phyloP scores from a whole-genome alignment of 75 land plant genomes.

The Picea sitchensis region DNA sequence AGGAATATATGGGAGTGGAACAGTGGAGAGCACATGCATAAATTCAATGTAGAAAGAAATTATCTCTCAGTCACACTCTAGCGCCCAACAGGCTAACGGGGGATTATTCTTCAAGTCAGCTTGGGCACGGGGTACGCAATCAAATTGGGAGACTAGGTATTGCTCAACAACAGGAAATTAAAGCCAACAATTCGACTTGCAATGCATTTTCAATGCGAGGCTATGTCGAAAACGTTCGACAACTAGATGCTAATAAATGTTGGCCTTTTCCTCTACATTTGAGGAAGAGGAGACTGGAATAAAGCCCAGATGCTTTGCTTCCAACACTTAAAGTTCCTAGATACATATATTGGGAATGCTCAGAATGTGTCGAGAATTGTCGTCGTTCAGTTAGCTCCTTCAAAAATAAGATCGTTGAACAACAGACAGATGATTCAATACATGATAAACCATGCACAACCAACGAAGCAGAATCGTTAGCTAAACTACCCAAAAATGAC shows the following conservation, averaged over 20 bases:
- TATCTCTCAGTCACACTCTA: background rate
- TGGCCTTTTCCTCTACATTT: slow-evolving; percentile 6
- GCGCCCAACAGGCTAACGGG: background rate
- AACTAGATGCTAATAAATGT: slow-evolving; percentile 1
- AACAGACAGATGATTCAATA: background rate
- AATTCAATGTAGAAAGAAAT: background rate
- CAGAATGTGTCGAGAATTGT: background rate
- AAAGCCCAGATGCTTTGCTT: background rate
- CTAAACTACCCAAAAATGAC: background rate
- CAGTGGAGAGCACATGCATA: background rate
- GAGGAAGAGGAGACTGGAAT: background rate
- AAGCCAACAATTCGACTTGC: background rate
- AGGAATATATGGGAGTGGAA: background rate
- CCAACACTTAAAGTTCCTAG: slow-evolving; percentile 7
- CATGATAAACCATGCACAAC: background rate
- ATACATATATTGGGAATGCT: slow-evolving; percentile 12
- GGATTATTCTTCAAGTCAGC: background rate
- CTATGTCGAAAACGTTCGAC: background rate
- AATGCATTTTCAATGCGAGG: slow-evolving; percentile 6
- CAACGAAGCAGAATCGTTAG: background rate
- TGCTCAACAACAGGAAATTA: background rate
- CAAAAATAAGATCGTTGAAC: background rate
- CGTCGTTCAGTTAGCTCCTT: background rate
- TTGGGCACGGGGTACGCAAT: background rate
- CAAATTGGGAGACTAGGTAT: background rate